phyloP scores from a whole-genome alignment of 306 rosid species.

The Quercus bicolor region DNA sequence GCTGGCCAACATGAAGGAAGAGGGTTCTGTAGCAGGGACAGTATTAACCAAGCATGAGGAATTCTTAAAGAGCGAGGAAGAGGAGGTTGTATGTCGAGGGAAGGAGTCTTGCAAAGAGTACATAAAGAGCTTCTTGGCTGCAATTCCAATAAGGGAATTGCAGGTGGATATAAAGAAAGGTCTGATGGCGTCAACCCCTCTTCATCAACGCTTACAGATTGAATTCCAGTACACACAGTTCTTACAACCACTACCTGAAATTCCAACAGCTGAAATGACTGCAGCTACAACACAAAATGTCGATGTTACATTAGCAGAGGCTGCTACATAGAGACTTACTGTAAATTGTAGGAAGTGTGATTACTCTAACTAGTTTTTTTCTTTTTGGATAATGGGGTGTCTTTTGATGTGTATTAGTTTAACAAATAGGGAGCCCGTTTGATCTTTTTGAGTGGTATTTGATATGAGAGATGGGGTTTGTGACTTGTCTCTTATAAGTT shows the following conservation, averaged over 20 bases:
- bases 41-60: conserved; percentile 38
- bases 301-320: conserved; percentile 40
- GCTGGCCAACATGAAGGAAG: conserved; percentile 38
- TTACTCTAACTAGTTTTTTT: conserved; percentile 53
- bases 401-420: conserved; percentile 38
- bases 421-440: conserved; percentile 39
- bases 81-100: conserved; percentile 66
- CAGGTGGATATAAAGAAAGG: conserved; percentile 96
- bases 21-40: conserved; percentile 28
- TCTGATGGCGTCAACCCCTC: conserved; percentile 70
- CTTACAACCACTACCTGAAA: conserved; percentile 25
- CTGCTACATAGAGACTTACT: conserved; percentile 23
- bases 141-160: conserved; percentile 89
- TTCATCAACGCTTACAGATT: conserved; percentile 91
- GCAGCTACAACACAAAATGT: conserved; percentile 23
- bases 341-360: conserved; percentile 50
- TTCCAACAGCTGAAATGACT: conserved; percentile 35
- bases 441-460: conserved; percentile 27
- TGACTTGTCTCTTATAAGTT: not conserved
- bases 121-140: conserved; percentile 96
- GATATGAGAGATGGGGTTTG: conserved; percentile 27
- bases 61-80: conserved; percentile 41
- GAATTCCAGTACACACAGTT: conserved; percentile 81
- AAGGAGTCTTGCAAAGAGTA: conserved; percentile 96
- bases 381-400: conserved; percentile 27